Conservation (phyloP, 306 rosid species). For the Dalbergia cochinchinensis region DNA sequence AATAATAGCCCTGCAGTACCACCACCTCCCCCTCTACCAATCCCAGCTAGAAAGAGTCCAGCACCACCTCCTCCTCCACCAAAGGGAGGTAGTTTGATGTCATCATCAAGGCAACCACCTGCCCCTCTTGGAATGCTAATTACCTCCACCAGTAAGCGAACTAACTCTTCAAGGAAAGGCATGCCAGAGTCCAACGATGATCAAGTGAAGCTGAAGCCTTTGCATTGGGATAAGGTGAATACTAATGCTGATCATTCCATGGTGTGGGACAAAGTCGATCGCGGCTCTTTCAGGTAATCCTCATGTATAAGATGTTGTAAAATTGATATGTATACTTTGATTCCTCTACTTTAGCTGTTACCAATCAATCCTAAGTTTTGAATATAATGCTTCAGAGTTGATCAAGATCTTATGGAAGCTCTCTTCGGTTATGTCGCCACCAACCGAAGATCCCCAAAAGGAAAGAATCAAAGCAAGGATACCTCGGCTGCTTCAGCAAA, state of each 20-base stretch:
- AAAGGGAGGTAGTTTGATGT: constrained; percentile 40
- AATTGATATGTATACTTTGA: background rate
- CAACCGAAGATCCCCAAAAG: constrained; percentile 64
- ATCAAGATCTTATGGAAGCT: constrained; percentile 88
- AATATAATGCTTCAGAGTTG: constrained; percentile 60
- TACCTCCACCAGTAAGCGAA: constrained; percentile 15
- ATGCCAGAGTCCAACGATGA: constrained; percentile 48
- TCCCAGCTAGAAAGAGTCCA: constrained; percentile 42
- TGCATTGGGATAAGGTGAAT: constrained; percentile 93
- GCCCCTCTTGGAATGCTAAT: constrained; percentile 21
- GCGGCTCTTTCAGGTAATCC: constrained; percentile 84
- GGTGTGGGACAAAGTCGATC: constrained; percentile 92
- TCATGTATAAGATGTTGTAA: background rate
- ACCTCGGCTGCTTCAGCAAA: constrained; percentile 36
- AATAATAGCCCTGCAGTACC: constrained; percentile 13
- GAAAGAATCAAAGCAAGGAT: constrained; percentile 34
- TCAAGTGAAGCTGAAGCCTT: constrained; percentile 78
- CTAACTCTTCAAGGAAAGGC: constrained; percentile 57
- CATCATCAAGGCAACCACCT: constrained; percentile 57
- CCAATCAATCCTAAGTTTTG: constrained; percentile 6
- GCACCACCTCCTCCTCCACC: constrained; percentile 57
- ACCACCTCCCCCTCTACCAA: constrained; percentile 47
- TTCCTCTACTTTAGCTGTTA: background rate
- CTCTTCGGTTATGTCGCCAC: constrained; percentile 84
- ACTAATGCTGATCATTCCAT: constrained; percentile 81